Evolutionary conservation across 306 rosid genomes (phyloP).

Genomic region (Erythrophleum fordii): DNA sequence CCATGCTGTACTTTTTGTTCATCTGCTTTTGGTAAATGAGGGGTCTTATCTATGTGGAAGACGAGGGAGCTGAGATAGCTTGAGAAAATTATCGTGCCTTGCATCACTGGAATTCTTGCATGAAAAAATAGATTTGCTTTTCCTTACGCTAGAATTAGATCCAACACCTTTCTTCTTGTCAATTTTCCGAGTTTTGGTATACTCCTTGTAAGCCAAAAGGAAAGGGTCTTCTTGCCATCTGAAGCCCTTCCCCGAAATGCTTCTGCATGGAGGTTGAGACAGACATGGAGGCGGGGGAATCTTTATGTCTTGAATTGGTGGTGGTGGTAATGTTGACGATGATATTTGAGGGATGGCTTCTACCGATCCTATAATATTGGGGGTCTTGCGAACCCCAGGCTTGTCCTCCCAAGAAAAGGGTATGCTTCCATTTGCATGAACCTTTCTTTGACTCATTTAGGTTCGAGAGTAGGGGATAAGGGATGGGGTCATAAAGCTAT

Average conservation of each 20-base stretch:
- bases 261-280: conserved; percentile 50
- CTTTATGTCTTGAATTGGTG: conserved; percentile 34
- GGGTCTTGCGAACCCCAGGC: conserved; percentile 68
- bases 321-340: conserved; percentile 18
- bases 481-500: conserved; percentile 31
- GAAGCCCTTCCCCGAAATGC: conserved; percentile 57
- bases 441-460: conserved; percentile 60
- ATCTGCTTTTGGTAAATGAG: too few relatives aligned
- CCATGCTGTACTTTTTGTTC: conserved; percentile 43
- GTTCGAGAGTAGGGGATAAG: conserved; percentile 2
- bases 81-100: conserved; percentile 49
- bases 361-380: conserved; percentile 6
- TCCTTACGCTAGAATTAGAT: conserved; percentile 35
- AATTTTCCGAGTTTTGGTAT: conserved; percentile 57
- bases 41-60: conserved; percentile 29
- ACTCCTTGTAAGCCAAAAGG: conserved; percentile 75
- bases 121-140: conserved; percentile 52
- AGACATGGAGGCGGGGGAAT: conserved; percentile 77
- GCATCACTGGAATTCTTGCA: conserved; percentile 63
- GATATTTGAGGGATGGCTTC: conserved; percentile 19
- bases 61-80: conserved; percentile 49
- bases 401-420: conserved; percentile 86
- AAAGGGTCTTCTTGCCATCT: conserved; percentile 76
- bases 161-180: conserved; percentile 45
- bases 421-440: conserved; percentile 72